Percentiles rank a stretch among this genome's conserved stretches.
These are phyloP conservation scores for Posidonia australis DNA, from an alignment of 106 monocot species.

Conservation along the genomic window DNA sequence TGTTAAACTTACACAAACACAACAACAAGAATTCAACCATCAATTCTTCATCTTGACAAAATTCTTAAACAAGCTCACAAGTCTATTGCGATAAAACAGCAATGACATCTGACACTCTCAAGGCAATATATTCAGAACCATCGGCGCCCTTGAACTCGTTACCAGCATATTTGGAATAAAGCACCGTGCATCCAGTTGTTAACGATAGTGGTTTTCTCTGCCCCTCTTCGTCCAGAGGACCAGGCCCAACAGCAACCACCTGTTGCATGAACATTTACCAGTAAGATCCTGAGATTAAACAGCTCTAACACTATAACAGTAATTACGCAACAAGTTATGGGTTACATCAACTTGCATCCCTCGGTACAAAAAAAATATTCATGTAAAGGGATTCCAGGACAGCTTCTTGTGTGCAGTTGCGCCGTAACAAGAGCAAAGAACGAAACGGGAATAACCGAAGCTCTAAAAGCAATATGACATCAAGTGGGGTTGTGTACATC, in stretches of 20 bases:
- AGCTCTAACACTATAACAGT: conserved; percentile 1
- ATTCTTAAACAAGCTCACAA: conserved; percentile 13
- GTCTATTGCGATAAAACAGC: conserved; percentile 42
- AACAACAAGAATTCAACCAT: not conserved
- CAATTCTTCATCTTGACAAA: conserved; percentile 11
- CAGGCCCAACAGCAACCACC: conserved; percentile 74
- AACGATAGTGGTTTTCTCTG: conserved; percentile 38
- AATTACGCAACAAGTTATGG: not conserved
- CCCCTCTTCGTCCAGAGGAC: conserved; percentile 66
- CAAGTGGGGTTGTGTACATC: too few relatives aligned
- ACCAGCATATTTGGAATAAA: conserved; percentile 78
- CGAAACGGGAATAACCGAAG: too few relatives aligned
- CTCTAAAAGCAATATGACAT: too few relatives aligned
- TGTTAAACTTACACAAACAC: too few relatives aligned
- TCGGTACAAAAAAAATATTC: too few relatives aligned
- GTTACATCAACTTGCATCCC: not conserved
- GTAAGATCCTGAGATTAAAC: conserved; percentile 6
- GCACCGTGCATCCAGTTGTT: conserved; percentile 41
- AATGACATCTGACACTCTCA: conserved; percentile 66
- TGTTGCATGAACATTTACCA: conserved; percentile 7
- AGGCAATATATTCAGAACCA: conserved; percentile 54
- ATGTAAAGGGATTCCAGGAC: too few relatives aligned
- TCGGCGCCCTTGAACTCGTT: conserved; percentile 65
- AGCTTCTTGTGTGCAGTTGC: too few relatives aligned
- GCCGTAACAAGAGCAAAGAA: too few relatives aligned